Evolutionary conservation across 2,329 filamentous ascomycete genomes (phyloP).

Genomic region (Pseudocercospora crystallina): DNA sequence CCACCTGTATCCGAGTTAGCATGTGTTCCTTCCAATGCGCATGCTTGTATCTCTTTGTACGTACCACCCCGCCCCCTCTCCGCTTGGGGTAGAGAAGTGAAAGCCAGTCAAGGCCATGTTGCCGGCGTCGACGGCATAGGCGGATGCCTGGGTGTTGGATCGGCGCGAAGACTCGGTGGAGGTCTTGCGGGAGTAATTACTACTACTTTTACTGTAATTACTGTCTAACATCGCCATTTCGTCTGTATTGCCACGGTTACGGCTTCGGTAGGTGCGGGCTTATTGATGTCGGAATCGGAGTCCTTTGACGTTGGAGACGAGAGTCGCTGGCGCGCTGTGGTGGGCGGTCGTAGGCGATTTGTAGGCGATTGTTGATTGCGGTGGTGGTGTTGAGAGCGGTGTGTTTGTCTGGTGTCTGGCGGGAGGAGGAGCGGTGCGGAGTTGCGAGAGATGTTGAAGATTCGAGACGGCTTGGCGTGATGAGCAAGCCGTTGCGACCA

Average conservation of each 20-base stretch:
- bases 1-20: constrained; percentile 67
- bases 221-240: constrained; percentile 69
- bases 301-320: no score
- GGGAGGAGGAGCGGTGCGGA: background rate
- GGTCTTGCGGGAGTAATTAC: constrained; percentile 50
- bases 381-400: background rate
- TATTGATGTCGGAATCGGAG: constrained; percentile 3
- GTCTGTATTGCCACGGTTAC: constrained; percentile 48
- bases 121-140: constrained; percentile 76
- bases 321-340: no score
- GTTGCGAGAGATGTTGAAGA: constrained; percentile 4
- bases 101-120: constrained; percentile 74
- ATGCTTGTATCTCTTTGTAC: constrained; percentile 9
- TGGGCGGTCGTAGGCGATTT: no score
- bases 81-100: constrained; percentile 88
- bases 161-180: constrained; percentile 62
- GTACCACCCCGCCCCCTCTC: constrained; percentile 57
- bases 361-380: background rate
- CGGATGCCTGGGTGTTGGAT: constrained; percentile 82
- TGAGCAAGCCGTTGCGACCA: background rate
- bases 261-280: constrained; percentile 5
- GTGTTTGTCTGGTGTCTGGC: background rate
- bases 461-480: constrained; percentile 1
- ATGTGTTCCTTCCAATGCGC: background rate
- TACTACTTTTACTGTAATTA: constrained; percentile 71